Conservation (phyloP, 257 asterid genomes). For the Solanum habrochaites region DNA sequence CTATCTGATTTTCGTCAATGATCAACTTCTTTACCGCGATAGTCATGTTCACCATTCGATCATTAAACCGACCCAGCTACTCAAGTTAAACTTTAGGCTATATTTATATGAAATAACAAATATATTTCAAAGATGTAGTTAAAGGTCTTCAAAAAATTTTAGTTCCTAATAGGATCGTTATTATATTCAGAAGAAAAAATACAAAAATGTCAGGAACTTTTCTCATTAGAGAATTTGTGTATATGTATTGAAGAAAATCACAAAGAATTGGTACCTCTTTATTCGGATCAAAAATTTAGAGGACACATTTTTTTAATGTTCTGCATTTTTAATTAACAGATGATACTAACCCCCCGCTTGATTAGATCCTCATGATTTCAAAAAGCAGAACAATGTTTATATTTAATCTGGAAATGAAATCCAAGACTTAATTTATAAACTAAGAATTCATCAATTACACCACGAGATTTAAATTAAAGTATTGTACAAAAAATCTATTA, state of each 20-base stretch:
- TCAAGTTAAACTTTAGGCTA: not conserved
- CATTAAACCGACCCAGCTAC: no score
- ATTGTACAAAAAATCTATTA: no score
- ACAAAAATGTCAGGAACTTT: rapidly evolving
- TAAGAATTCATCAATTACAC: no score
- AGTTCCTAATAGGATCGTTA: not conserved
- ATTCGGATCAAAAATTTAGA: not conserved
- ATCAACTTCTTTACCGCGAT: not conserved
- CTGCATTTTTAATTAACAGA: not conserved
- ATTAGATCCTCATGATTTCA: no score
- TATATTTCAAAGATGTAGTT: no score
- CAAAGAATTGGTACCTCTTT: not conserved
- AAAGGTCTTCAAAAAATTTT: not conserved
- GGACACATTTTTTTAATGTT: not conserved
- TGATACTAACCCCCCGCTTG: not conserved
- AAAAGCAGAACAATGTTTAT: not conserved
- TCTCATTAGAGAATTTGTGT: not conserved
- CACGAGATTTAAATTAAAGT: no score
- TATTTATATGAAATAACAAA: not conserved
- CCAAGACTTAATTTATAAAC: no score
- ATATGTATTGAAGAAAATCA: not conserved
- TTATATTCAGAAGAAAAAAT: not conserved
- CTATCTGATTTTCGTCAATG: not conserved
- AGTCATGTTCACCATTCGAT: not conserved
- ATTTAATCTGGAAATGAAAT: no score